Evolutionary conservation across 2,329 filamentous ascomycete genomes (phyloP), one percentile per base, ranked within the genome.

Genomic region (Alternaria burnsii): DNA sequence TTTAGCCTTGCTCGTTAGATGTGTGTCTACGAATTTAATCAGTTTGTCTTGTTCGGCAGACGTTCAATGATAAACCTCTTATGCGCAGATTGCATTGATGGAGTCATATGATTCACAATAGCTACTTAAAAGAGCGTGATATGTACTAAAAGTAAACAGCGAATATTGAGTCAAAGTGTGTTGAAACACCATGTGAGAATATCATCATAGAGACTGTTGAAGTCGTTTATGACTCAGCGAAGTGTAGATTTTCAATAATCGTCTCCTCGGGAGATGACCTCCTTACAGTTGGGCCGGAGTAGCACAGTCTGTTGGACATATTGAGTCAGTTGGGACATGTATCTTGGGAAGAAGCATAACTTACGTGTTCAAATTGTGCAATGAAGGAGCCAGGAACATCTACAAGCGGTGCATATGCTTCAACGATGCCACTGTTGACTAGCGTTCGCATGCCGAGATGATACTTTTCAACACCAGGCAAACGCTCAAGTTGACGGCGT

Each of bases 301-400:
- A 78, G 44, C 5, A 78, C 68, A 46, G 74, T 78, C 73, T 76
- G 36, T 62, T 28, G 59, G 62, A 54, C 70, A 47, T 16, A 4
- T 16, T 0, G 10, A 5, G 14, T 59, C 22, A 59, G 52, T 9
- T n/a, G 22, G 22, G 8, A 24, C 5, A 20, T 2, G 12, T 3
- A 9, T 10, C 4, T 12, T 12, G 1, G 20, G 11, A 41, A 9
- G 7, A 24, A 12, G 7, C 11, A 4, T 11, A 1, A 88, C 91
- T 86, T 81, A 96, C 93, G 83, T 97, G 94, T 82, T 97, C 94
- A 77, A 89, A 97, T 76, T 97, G 94, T 67, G 94, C 94, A 22
- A 93, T 94, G 80, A 96, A 97, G 18, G 92, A 96, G 55, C 94
- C 94, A 83, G 94, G 94, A 78, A 93, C 88, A 81, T 97, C 94